phyloP scores from a whole-genome alignment of 768 basidiomycete genomes.

The Kwoniella heveanensis region DNA sequence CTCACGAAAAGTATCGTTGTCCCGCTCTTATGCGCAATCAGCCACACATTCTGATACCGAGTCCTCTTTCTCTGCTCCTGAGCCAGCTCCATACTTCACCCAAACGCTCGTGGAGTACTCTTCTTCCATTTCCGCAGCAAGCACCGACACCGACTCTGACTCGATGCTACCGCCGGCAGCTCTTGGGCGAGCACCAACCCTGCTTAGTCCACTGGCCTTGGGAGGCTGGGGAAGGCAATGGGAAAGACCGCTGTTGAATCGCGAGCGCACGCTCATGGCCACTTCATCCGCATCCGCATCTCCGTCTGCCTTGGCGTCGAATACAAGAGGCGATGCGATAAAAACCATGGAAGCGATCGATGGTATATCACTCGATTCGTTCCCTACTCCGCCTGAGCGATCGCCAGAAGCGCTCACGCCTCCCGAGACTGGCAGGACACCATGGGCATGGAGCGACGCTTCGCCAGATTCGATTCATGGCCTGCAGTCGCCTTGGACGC shows the following conservation, averaged over 20 bases:
- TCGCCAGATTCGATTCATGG: not conserved
- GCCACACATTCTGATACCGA: not conserved
- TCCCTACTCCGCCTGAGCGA: constrained; percentile 1
- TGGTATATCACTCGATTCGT: not conserved
- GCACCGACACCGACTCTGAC: not conserved
- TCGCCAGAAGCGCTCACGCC: not conserved
- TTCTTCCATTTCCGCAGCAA: not conserved
- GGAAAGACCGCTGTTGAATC: constrained; percentile 9
- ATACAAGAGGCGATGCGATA: not conserved
- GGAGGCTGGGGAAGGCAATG: constrained; percentile 25
- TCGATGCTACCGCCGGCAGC: not conserved
- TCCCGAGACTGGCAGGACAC: not conserved
- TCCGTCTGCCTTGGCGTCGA: not conserved
- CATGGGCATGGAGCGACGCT: not conserved
- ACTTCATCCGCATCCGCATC: not conserved
- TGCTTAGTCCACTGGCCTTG: constrained; percentile 19
- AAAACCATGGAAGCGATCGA: not conserved
- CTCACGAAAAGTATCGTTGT: too few species aligned
- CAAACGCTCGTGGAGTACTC: not conserved
- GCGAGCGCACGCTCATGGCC: not conserved
- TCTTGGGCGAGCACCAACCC: constrained; percentile 7
- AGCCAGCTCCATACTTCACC: not conserved
- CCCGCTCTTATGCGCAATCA: not conserved
- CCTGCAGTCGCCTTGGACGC: not conserved
- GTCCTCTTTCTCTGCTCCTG: not conserved